Base-by-base conservation (phyloP, 2,329 filamentous ascomycete genomes). In the Cladosporium sp. region DNA sequence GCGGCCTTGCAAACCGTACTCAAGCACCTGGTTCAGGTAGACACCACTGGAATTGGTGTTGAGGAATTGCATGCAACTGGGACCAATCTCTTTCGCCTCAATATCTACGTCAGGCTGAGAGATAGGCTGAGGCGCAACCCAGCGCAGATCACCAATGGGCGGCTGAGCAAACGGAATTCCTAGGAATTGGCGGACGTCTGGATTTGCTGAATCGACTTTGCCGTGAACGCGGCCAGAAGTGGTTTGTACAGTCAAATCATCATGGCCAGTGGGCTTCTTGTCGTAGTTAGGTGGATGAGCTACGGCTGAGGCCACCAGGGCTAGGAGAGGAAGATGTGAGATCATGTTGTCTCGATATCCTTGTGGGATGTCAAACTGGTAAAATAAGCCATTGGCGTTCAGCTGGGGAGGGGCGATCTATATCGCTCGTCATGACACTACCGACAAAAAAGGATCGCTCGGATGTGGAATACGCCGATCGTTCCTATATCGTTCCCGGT, bases 161-260 rank as follows among this genome's bases (percentile, higher is more conserved):
- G 59, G 59, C 20, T 53, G 43, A 12, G 57, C 60, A 40, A 54
- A 61, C n/a, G 59, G 59, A 7, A 62, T 53, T n/a, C 59, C 55
- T 12, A 59, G 52, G 46, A 58, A 62, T 20, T 61, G 57, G 20
- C 83, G 81, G 72, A 79, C 83, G 6, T 78, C 79, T 3, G 83
- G 83, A 69, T 87, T 86, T 51, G 84, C 73, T 0, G 80, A 83
- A 49, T 88, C 64, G 67, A 75, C 73, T 58, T 77, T 78, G 60
- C 74, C 72, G 57, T 70, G 51, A 38, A 18, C 35, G 27, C 40
- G 35, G 32, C 48, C 48, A 9, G 39, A 43, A 7, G 39, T 22
- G 15, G 48, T 50, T 16, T 50, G 30, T 6, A 50, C 48, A 3
- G 40, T 43, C 33, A 50, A 16, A 9, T 12, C 32, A 39, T 43